Evolutionary conservation across 768 basidiomycete genomes (phyloP), one percentile per base, ranked within the genome.

Genomic region (Suillus sp.): DNA sequence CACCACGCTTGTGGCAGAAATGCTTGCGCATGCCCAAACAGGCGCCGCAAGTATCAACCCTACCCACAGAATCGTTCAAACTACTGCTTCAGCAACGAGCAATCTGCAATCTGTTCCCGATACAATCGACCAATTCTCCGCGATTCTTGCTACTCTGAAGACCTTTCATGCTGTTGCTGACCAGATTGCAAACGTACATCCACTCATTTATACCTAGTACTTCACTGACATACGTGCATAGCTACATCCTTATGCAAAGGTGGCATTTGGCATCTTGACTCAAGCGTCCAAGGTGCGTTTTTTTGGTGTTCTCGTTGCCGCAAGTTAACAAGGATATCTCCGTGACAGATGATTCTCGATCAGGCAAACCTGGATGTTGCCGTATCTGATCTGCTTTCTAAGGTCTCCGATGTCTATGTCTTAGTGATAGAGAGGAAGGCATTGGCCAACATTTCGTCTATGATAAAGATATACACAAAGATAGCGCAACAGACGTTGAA

Each of bases 401-500:
- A 60, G 20, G n/a, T 61, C 11, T 48, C 38, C 11, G 35, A 30
- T 4, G 32, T 40, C 8, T 63, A 61, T 22, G 10, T 20, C 8
- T 51, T 63, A 18, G n/a, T 63, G 2, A 59, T 20, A 13, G 59
- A 63, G 25, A 30, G 30, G 2, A 40, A 64, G 18, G 42, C 16
- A 2, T 22, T 43, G 43, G 9, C 40, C 22, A 63, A 45, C 5
- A 32, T 64, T 13, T 0, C 14, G 2, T 37, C 47, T 3, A 48
- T 48, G 55, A 27, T 45, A 32, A 38, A 20, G 6, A n/a, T 50
- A 38, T 50, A 43, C 20, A n/a, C n/a, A 11, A 30, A 53, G 25
- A 51, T 64, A 25, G 50, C 64, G 1, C 57, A 64, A 20, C 68
- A 72, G 58, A 70, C 67, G 0, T 63, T 64, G 13, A 73, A 75